Percentiles rank a stretch among this genome's conserved stretches.
These are phyloP conservation scores for Suhomyces taliae DNA, from an alignment of 1,139 yeast genomes.

Conservation along the genomic window DNA sequence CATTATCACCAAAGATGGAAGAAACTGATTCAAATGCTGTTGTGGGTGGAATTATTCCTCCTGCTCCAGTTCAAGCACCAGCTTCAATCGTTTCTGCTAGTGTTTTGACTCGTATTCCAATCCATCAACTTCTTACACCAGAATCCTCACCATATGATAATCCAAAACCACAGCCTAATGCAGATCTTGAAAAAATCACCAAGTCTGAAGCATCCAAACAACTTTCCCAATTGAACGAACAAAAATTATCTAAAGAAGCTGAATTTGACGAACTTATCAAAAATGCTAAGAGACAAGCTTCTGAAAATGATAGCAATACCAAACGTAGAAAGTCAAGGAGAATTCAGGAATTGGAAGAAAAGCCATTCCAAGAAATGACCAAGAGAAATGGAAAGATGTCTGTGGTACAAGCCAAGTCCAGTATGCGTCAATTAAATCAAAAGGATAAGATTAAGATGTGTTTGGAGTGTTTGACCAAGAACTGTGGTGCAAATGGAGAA, in stretches of 20 bases:
- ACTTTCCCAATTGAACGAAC: constrained; percentile 4
- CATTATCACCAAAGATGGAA: constrained; percentile 3
- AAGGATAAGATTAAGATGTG: constrained; percentile 22
- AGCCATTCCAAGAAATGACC: constrained; percentile 4
- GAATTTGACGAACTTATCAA: constrained; percentile 9
- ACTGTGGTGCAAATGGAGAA: constrained; percentile 13
- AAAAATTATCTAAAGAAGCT: constrained; percentile 4
- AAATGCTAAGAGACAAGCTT: constrained; percentile 12
- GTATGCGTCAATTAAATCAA: constrained; percentile 19
- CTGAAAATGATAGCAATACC: constrained; percentile 2
- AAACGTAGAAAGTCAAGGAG: constrained; percentile 10
- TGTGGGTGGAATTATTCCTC: too few relatives aligned
- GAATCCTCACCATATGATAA: constrained; percentile 34
- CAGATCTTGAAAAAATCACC: constrained; percentile 3
- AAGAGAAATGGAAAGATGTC: constrained; percentile 14
- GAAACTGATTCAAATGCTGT: not conserved
- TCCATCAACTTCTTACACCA: constrained; percentile 36
- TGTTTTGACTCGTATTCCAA: constrained; percentile 10
- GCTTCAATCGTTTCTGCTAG: too few relatives aligned
- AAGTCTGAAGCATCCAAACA: constrained; percentile 9
- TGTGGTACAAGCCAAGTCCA: constrained; percentile 17
- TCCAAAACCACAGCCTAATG: not conserved
- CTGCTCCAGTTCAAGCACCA: too few relatives aligned
- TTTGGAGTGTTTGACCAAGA: constrained; percentile 21
- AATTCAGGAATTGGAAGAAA: constrained; percentile 7